Conservation (phyloP, 2,329 filamentous ascomycete genomes). For the Alternaria conjuncta region DNA sequence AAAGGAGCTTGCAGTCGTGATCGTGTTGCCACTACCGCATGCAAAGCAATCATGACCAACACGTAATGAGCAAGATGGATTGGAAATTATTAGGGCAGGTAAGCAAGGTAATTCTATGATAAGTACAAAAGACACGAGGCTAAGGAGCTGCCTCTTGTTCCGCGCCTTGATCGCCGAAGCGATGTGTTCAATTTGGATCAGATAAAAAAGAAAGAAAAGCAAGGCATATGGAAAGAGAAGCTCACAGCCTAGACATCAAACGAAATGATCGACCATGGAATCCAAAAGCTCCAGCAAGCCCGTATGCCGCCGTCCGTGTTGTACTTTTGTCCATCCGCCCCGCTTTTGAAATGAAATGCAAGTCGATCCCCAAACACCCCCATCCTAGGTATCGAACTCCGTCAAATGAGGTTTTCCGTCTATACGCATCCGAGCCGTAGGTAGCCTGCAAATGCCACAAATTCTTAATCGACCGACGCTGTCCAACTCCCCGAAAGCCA, state of each 20-base stretch:
- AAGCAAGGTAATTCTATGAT: constrained; percentile 9
- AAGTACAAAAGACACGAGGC: constrained; percentile 13
- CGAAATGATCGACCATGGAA: constrained; percentile 22
- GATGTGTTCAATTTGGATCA: constrained; percentile 22
- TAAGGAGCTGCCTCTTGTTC: constrained; percentile 8
- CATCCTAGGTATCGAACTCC: constrained; percentile 49
- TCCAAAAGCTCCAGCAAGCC: constrained; percentile 28
- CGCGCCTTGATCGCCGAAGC: constrained; percentile 12
- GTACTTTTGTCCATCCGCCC: constrained; percentile 39
- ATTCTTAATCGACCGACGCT: constrained; percentile 47
- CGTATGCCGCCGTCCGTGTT: constrained; percentile 35
- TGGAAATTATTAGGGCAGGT: constrained; percentile 2
- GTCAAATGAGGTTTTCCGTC: constrained; percentile 45
- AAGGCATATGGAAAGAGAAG: constrained; percentile 13
- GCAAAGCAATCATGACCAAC: not conserved
- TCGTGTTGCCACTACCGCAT: not conserved
- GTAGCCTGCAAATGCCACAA: constrained; percentile 48
- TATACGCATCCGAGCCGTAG: constrained; percentile 44
- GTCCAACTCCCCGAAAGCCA: constrained; percentile 46
- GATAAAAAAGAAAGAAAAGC: constrained; percentile 7
- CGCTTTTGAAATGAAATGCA: constrained; percentile 37
- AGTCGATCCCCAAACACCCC: constrained; percentile 43
- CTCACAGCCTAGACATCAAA: constrained; percentile 14
- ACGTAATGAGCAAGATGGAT: not conserved
- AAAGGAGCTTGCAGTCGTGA: not conserved